Base-by-base conservation (phyloP, 805 yeast genomes). In the Candida mattraensis region DNA sequence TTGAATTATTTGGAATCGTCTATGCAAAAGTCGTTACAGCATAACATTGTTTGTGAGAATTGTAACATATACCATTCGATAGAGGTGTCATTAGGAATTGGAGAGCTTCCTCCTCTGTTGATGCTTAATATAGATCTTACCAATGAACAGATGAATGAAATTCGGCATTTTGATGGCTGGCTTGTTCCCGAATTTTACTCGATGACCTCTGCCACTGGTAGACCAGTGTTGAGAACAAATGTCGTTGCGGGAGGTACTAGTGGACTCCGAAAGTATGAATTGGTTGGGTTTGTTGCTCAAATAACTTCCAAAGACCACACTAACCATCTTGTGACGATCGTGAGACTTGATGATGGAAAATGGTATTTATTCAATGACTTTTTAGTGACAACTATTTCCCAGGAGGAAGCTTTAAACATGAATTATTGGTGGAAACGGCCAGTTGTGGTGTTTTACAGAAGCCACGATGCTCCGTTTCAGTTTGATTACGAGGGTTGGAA, bases 301-400 rank as follows among this genome's bases (percentile, higher is more conserved):
- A 73, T 85, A 5, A 67, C 68, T 2, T 76, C 71, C n/a, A 68
- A 67, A 27, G 74, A 74, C 35, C 73, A 73, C 26, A 63, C 64
- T 16, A 79, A 76, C 50, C 81, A 79, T 48, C 56, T 82, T 33
- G 83, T 85, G 0, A 72, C 88, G 0, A 74, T 73, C 47, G 69
- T 74, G 2, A 70, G 71, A 42, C 62, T 77, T 4, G 64, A 60
- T 11, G 44, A 48, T 5, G 62, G 59, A 33, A 57, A 46, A 24
- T 93, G 99, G 99, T 78, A 72, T 52, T 58, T 93, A 54, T 87
- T 93, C 58, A 93, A 93, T 55, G 98, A 93, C 59, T 93, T 91
- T 60, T 64, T 93, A 45, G 98, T 89, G 11, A 74, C 78, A 49
- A 80, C 78, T 16, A 70, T 93, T 1, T 70, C 81, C 1, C 86